phyloP scores from a whole-genome alignment of 1,139 yeast species.

The Suhomyces chickasaworum region DNA sequence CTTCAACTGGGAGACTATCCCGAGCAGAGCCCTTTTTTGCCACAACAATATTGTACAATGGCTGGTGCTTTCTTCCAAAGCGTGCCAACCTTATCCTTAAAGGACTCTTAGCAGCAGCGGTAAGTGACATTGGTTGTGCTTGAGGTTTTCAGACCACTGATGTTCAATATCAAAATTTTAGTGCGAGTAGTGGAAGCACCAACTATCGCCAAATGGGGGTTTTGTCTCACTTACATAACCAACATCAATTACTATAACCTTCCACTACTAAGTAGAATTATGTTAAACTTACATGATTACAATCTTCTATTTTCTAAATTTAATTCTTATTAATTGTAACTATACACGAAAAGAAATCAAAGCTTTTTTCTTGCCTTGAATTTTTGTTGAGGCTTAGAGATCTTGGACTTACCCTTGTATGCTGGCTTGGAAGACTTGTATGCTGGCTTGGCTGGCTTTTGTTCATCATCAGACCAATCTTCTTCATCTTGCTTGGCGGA shows the following conservation, averaged over 20 bases:
- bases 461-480: slow-evolving; percentile 56
- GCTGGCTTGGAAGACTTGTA: slow-evolving; percentile 1
- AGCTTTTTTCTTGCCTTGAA: slow-evolving; percentile 63
- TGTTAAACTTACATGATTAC: background rate
- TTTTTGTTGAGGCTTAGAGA: slow-evolving; percentile 48
- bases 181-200: slow-evolving; percentile 4
- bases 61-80: slow-evolving; percentile 87
- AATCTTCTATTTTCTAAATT: background rate
- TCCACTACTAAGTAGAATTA: no score
- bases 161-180: slow-evolving; percentile 8
- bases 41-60: slow-evolving; percentile 90
- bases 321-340: slow-evolving; percentile 10
- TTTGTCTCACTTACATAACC: no score
- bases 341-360: slow-evolving; percentile 18
- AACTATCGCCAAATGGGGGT: background rate
- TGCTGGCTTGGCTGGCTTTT: slow-evolving; percentile 8
- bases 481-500: slow-evolving; percentile 54
- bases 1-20: slow-evolving; percentile 89
- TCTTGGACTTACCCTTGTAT: slow-evolving; percentile 24
- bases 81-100: slow-evolving; percentile 83
- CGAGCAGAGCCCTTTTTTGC: slow-evolving; percentile 73
- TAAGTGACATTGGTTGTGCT: slow-evolving; percentile 9
- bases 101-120: slow-evolving; percentile 18
- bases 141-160: background rate
- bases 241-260: no score